Conservation (phyloP, 140 eudicot species). For the Ambrosia hybrid region DNA sequence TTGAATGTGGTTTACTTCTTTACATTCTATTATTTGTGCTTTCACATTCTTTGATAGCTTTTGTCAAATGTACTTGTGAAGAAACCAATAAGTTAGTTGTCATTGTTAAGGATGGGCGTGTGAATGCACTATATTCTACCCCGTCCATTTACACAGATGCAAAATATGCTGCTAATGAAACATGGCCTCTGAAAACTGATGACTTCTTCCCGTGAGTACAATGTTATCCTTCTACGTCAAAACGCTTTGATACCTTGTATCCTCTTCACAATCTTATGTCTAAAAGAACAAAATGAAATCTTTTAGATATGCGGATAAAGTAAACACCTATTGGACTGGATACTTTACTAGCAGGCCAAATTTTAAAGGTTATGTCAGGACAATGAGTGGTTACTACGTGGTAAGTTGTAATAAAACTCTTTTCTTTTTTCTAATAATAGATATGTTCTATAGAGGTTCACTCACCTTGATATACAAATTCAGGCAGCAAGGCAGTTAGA, state of each 20-base stretch:
- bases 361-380: constrained; percentile 85
- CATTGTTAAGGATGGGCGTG: constrained; percentile 76
- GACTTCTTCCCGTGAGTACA: too few relatives aligned
- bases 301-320: constrained; percentile 84
- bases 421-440: not conserved
- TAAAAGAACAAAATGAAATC: constrained; percentile 22
- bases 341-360: constrained; percentile 97
- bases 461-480: constrained; percentile 16
- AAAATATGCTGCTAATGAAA: constrained; percentile 57
- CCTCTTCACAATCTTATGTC: constrained; percentile 7
- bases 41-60: too few relatives aligned
- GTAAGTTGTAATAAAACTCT: constrained; percentile 40
- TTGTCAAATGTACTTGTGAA: constrained; percentile 9
- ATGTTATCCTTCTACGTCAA: not conserved
- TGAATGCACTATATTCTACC: constrained; percentile 85
- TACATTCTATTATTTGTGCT: not conserved
- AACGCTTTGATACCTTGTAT: not conserved
- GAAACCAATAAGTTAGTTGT: not conserved
- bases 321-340: constrained; percentile 96
- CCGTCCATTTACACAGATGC: constrained; percentile 89
- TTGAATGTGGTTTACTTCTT: constrained; percentile 10
- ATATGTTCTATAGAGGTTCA: constrained; percentile 15
- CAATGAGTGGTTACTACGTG: constrained; percentile 73
- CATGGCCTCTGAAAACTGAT: constrained; percentile 84
- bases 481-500: constrained; percentile 99